Evolutionary conservation across 1,139 yeast species (phyloP).

Genomic region (Debaryomyces nepalensis): DNA sequence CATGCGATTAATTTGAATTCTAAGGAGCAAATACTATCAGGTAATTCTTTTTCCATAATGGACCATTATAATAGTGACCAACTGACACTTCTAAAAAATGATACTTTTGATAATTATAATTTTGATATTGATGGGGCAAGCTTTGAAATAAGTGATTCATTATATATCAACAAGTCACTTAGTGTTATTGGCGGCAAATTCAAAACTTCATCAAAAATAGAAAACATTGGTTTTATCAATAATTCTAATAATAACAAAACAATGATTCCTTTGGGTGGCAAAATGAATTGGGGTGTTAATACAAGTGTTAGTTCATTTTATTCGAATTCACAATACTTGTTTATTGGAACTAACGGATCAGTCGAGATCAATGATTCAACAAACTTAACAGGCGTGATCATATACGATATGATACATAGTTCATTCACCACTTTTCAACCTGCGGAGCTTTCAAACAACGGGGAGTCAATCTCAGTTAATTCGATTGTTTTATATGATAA

Average conservation of each 20-base stretch:
- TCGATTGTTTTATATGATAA: conserved; percentile 58
- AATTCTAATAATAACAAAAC: conserved; percentile 29
- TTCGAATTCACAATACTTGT: conserved; percentile 44
- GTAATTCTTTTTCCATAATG: conserved; percentile 46
- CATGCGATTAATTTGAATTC: conserved; percentile 33
- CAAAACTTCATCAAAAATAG: conserved; percentile 21
- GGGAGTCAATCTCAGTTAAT: conserved; percentile 45
- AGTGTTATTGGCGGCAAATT: conserved; percentile 60
- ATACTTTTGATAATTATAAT: conserved; percentile 29
- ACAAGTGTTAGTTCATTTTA: conserved; percentile 46
- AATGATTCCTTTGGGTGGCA: conserved; percentile 31
- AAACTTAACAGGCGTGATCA: conserved; percentile 50
- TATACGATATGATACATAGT: conserved; percentile 52
- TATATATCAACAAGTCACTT: conserved; percentile 51
- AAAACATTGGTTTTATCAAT: conserved; percentile 47
- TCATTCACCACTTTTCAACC: conserved; percentile 53
- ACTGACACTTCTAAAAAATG: conserved; percentile 31
- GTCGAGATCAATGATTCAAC: conserved; percentile 30
- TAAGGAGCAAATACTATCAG: conserved; percentile 41
- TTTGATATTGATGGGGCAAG: conserved; percentile 25
- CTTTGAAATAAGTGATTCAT: conserved; percentile 49
- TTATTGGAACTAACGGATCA: conserved; percentile 57
- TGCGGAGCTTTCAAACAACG: conserved; percentile 37
- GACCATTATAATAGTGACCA: conserved; percentile 37
- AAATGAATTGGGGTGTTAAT: conserved; percentile 43